Evolutionary conservation across 805 yeast species (phyloP).

Genomic region (Candida berthetii): DNA sequence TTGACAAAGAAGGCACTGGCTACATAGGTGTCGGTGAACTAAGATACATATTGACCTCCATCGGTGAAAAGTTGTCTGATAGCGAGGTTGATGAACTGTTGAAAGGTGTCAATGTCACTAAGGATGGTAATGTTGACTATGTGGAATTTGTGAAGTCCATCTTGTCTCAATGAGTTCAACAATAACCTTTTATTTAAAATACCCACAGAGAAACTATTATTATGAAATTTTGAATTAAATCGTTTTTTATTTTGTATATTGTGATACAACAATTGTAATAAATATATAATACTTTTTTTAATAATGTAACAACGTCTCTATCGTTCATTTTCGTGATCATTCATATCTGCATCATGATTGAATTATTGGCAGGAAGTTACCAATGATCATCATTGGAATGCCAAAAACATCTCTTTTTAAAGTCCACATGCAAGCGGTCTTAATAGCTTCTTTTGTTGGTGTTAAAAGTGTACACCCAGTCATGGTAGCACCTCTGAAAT

Average conservation of each 20-base stretch:
- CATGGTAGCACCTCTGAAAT: slow-evolving; percentile 84
- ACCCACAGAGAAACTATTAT: no score
- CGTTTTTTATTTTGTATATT: no score
- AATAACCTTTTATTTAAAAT: background rate
- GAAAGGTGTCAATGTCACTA: slow-evolving; percentile 90
- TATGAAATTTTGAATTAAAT: background rate
- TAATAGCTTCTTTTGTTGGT: slow-evolving; percentile 43
- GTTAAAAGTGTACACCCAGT: slow-evolving; percentile 77
- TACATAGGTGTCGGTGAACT: slow-evolving; percentile 96
- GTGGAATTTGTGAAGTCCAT: slow-evolving; percentile 92
- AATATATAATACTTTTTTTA: no score
- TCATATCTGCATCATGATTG: slow-evolving; percentile 12
- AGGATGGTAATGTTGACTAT: slow-evolving; percentile 93
- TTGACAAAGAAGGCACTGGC: slow-evolving; percentile 94
- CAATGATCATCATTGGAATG: slow-evolving; percentile 94
- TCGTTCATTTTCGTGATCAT: no score
- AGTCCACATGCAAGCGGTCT: slow-evolving; percentile 88
- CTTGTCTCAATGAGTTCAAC: slow-evolving; percentile 61
- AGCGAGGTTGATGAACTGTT: slow-evolving; percentile 92
- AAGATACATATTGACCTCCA: slow-evolving; percentile 88
- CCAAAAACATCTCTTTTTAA: slow-evolving; percentile 93
- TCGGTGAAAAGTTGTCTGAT: slow-evolving; percentile 90
- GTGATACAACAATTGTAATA: no score
- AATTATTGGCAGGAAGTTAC: slow-evolving; percentile 81
- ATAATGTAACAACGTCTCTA: no score